Conservation (phyloP, 192 early-diverging fungal species). For the Backusella psychrophila region DNA sequence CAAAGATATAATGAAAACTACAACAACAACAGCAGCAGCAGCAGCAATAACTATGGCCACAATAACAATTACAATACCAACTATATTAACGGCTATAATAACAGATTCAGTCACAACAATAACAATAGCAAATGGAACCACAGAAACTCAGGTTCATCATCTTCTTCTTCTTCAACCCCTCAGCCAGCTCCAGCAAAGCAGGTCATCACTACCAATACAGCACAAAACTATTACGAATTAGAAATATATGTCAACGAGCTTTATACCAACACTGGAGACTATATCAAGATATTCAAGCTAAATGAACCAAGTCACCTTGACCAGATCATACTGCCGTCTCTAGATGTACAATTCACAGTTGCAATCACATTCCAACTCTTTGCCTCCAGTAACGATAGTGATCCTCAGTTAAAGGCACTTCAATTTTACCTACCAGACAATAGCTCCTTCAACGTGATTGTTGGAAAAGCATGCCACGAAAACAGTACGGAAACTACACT, state of each 20-base stretch:
- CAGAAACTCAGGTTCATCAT: background rate
- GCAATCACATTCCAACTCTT: conserved; percentile 10
- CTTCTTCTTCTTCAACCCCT: background rate
- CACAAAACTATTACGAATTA: background rate
- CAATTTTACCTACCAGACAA: conserved; percentile 1
- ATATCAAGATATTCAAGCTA: background rate
- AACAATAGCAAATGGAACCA: background rate
- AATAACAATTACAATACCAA: background rate
- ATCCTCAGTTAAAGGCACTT: background rate
- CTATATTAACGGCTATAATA: background rate
- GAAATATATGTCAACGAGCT: background rate
- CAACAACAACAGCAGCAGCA: background rate
- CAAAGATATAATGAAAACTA: background rate
- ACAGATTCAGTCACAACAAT: background rate
- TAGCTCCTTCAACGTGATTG: conserved; percentile 1
- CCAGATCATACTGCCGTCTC: background rate
- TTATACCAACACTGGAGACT: background rate
- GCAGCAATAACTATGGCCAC: background rate
- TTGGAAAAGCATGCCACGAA: background rate
- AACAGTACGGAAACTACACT: background rate
- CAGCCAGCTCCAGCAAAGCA: background rate
- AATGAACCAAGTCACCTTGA: background rate
- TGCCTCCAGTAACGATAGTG: background rate
- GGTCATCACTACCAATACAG: background rate
- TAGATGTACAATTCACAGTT: background rate